A percentile compares a stretch with the other conserved stretches of the same genome.
Conservation (phyloP, 176 grass and related monocot species). For the Coix lacrymajobi region DNA sequence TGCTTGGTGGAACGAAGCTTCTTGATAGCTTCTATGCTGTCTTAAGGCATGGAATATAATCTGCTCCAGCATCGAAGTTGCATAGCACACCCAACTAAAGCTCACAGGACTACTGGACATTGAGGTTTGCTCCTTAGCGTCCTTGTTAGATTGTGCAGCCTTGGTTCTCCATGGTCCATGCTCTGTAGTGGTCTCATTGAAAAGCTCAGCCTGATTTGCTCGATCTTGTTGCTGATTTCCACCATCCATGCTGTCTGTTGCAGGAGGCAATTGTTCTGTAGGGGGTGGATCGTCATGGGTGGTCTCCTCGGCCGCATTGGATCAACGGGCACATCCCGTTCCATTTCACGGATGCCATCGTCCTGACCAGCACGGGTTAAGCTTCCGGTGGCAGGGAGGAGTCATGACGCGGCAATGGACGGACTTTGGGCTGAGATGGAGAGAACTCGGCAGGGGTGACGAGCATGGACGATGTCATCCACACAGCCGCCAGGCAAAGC, state of each 20-base stretch:
- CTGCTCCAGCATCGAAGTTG: slow-evolving; percentile 40
- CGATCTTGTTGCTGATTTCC: slow-evolving; percentile 10
- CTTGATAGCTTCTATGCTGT: slow-evolving; percentile 66
- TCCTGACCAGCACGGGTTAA: not conserved
- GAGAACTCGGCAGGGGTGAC: slow-evolving; percentile 64
- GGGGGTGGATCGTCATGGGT: not conserved
- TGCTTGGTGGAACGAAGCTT: slow-evolving; percentile 74
- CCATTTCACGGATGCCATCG: not conserved
- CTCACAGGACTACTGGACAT: not conserved
- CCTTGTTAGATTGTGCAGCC: slow-evolving; percentile 50
- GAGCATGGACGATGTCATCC: slow-evolving; percentile 67
- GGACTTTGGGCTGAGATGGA: slow-evolving; percentile 15
- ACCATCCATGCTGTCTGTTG: not conserved
- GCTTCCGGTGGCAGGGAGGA: not conserved
- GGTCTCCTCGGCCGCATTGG: not conserved
- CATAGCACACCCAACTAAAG: slow-evolving; percentile 67
- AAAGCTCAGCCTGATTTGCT: slow-evolving; percentile 44
- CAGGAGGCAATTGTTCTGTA: slow-evolving; percentile 12
- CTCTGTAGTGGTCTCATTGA: slow-evolving; percentile 44
- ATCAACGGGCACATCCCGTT: not conserved
- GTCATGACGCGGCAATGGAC: not conserved
- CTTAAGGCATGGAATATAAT: slow-evolving; percentile 92
- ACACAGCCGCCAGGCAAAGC: slow-evolving; percentile 63
- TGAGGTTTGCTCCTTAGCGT: slow-evolving; percentile 27
- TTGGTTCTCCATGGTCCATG: slow-evolving; percentile 47